These are phyloP conservation scores for Trichophyton verrucosum DNA, from an alignment of 2,329 filamentous ascomycete genomes.

Conservation along the genomic window DNA sequence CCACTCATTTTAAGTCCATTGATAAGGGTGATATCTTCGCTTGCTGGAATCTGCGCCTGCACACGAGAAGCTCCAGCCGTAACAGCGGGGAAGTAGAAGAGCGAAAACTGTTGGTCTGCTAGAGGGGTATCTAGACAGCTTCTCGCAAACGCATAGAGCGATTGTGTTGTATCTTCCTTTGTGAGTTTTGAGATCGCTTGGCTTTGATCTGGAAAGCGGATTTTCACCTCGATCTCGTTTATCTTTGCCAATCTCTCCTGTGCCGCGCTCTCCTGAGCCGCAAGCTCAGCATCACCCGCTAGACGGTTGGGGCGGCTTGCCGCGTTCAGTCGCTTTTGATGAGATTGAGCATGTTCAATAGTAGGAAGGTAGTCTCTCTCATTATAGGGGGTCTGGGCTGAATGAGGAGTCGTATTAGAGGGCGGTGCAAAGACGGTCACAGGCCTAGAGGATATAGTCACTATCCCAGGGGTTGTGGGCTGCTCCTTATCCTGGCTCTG, in stretches of 20 bases:
- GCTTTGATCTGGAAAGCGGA: slow-evolving; percentile 80
- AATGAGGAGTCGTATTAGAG: slow-evolving; percentile 58
- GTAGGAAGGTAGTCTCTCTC: slow-evolving; percentile 71
- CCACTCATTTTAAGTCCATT: slow-evolving; percentile 57
- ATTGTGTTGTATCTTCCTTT: slow-evolving; percentile 54
- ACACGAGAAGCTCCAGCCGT: slow-evolving; percentile 16
- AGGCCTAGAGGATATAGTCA: slow-evolving; percentile 32
- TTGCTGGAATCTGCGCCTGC: slow-evolving; percentile 27
- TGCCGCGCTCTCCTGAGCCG: slow-evolving; percentile 53
- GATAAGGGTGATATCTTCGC: slow-evolving; percentile 48
- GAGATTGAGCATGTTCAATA: slow-evolving; percentile 69
- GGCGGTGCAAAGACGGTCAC: slow-evolving; percentile 70
- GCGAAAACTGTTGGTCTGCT: slow-evolving; percentile 53
- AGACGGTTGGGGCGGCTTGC: slow-evolving; percentile 67
- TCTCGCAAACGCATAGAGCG: slow-evolving; percentile 63
- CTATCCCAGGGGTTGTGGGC: slow-evolving; percentile 8
- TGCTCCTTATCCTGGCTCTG: slow-evolving; percentile 6
- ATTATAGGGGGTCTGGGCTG: slow-evolving; percentile 53
- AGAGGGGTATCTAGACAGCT: slow-evolving; percentile 51
- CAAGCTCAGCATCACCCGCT: slow-evolving; percentile 69
- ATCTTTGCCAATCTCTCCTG: slow-evolving; percentile 54
- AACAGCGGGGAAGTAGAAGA: slow-evolving; percentile 45
- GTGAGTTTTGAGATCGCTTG: slow-evolving; percentile 61
- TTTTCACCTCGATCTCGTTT: slow-evolving; percentile 58
- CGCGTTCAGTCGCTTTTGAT: slow-evolving; percentile 64